Base-by-base conservation (phyloP, 2,329 filamentous ascomycete genomes). In the Phyllosticta citriasiana region DNA sequence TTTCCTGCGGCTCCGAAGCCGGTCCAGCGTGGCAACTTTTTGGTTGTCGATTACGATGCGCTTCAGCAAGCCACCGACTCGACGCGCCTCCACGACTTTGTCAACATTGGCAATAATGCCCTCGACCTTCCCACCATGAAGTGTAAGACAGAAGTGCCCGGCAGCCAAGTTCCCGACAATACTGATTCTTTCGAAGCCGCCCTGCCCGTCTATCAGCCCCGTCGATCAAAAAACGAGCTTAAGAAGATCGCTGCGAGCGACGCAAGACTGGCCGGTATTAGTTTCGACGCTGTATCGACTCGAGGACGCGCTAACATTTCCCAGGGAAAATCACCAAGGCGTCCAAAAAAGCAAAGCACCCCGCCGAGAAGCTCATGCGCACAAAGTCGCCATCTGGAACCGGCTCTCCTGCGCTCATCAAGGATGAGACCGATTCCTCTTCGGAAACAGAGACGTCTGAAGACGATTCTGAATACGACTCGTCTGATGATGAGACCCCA, bases 401-500 rank as follows among this genome's bases (percentile, higher is more conserved):
- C 16, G 60, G 62, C 19, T 63, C 63, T 2, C 55, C 62, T 8
- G 55, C 35, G 25, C 60, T 51, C 35, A 67, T 57, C 16, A 65
- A 58, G 57, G 69, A 70, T 24, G 72, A 74, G n/a, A 75, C 77
- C 52, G 75, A 76, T 25, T 79, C 78, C 56, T 75, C 75, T 10
- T 76, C 72, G 57, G 76, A 78, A 25, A 74, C 76, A 3, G 76
- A 78, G 19, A 80, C 80, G 3, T 77, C 74, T 16, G 73, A 74
- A 26, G 79, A 82, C 62, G 79, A 80, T 55, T 82, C 73, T 65
- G 78, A 72, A 65, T 78, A 82, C 64, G 72, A 75, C 50, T 80
- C 80, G 1, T 76, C 80, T 59, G 82, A 84, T 59, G 73, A 77
- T 58, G 79, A 81, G 30, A 77, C 80, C 14, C 76, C 79, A 35